Conservation (phyloP, 345 rosid species). For the Lenwebbia sp. region DNA sequence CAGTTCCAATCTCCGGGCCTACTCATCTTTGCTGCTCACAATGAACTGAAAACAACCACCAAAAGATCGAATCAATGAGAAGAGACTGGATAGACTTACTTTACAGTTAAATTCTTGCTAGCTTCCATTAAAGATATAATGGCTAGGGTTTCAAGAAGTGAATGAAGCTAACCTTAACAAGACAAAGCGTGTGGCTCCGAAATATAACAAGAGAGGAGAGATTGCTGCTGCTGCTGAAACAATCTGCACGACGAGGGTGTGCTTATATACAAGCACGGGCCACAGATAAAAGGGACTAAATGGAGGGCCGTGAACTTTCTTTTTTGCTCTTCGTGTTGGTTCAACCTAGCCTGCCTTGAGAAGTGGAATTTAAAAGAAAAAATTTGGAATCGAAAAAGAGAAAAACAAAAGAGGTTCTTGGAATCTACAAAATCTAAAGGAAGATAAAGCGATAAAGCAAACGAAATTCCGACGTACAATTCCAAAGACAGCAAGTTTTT, state of each 20-base stretch:
- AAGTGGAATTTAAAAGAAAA: constrained; percentile 20
- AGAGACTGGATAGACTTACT: neutral
- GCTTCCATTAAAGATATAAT: neutral
- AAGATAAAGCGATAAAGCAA: constrained; percentile 19
- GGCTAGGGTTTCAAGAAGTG: neutral
- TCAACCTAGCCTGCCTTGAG: constrained; percentile 37
- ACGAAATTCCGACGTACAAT: neutral
- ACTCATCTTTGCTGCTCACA: constrained; percentile 15
- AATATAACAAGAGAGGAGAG: neutral
- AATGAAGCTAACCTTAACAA: neutral
- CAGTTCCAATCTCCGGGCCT: constrained; percentile 96
- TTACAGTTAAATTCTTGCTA: neutral
- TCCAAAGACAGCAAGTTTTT: neutral
- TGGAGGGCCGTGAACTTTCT: constrained; percentile 22
- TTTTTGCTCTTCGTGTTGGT: constrained; percentile 38
- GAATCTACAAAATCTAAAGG: constrained; percentile 2
- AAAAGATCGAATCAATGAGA: neutral
- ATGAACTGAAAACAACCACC: neutral
- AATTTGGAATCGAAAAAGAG: neutral
- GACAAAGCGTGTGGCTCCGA: neutral
- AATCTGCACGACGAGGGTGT: neutral
- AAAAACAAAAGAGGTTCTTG: neutral
- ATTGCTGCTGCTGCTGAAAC: neutral
- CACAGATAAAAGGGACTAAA: constrained; percentile 17
- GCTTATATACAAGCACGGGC: neutral